A percentile compares a stretch with the other conserved stretches of the same genome.
Conservation (phyloP, 371 early-diverging fungal species). For the Lichtheimia ramosa region DNA sequence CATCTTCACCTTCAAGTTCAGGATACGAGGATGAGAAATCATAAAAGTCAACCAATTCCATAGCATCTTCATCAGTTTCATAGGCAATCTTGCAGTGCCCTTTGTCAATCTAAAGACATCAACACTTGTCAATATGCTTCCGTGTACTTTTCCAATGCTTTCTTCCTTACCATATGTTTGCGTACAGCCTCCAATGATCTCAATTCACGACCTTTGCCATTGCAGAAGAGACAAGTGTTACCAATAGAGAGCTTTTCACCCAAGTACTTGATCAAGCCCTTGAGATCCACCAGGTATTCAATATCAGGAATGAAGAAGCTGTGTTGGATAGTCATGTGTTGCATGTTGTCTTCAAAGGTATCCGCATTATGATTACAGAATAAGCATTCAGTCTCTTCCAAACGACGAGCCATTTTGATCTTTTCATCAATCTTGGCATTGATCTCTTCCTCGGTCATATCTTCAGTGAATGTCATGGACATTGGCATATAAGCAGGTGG, state of each 20-base stretch:
- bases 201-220: slow-evolving; percentile 85
- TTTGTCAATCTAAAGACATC: slow-evolving; percentile 64
- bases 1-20: slow-evolving; percentile 48
- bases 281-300: slow-evolving; percentile 86
- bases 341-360: slow-evolving; percentile 81
- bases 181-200: slow-evolving; percentile 90
- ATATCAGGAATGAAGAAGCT: slow-evolving; percentile 96
- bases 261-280: slow-evolving; percentile 86
- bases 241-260: slow-evolving; percentile 93
- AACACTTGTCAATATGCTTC: not conserved
- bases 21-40: slow-evolving; percentile 69
- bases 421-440: slow-evolving; percentile 71
- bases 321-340: slow-evolving; percentile 90
- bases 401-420: slow-evolving; percentile 62
- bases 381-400: slow-evolving; percentile 75
- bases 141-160: not conserved
- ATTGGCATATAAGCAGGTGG: not conserved
- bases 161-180: slow-evolving; percentile 81
- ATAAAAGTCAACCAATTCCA: slow-evolving; percentile 92
- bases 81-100: slow-evolving; percentile 94
- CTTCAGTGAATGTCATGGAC: slow-evolving; percentile 51
- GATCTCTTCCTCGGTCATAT: slow-evolving; percentile 46
- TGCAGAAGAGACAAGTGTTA: slow-evolving; percentile 94
- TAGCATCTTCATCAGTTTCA: slow-evolving; percentile 85
- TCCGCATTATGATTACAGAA: slow-evolving; percentile 74